Evolutionary conservation across 768 basidiomycete genomes (phyloP).

Genomic region (Piloderma croceum): DNA sequence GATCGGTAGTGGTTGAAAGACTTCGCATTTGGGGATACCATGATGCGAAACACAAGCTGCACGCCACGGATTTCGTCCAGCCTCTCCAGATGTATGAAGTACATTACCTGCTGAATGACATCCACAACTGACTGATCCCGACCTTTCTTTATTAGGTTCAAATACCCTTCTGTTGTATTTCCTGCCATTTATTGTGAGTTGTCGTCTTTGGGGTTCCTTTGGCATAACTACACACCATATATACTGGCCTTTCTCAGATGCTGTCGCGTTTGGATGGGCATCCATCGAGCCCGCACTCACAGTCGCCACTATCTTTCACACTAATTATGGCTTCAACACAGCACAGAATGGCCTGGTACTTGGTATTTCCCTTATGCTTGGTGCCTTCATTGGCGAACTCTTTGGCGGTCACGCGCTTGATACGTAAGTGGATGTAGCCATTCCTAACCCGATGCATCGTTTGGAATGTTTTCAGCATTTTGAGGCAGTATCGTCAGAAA

Average conservation of each 20-base stretch:
- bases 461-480: too few species aligned
- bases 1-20: conserved; percentile 9
- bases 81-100: conserved; percentile 22
- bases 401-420: too few species aligned
- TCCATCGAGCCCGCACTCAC: conserved; percentile 37
- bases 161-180: conserved; percentile 35
- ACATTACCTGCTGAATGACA: conserved; percentile 25
- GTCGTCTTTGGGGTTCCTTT: background rate
- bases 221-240: too few species aligned
- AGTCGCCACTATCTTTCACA: conserved; percentile 32
- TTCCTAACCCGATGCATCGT: too few species aligned
- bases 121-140: conserved; percentile 24
- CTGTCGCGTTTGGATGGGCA: conserved; percentile 33
- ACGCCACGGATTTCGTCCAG: conserved; percentile 19
- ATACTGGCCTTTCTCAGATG: conserved; percentile 13
- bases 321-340: conserved; percentile 35
- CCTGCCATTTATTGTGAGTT: conserved; percentile 34
- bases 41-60: too few species aligned
- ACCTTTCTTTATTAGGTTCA: conserved; percentile 32
- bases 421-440: too few species aligned
- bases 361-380: background rate
- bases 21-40: too few species aligned
- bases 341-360: conserved; percentile 33
- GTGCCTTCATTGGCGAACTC: too few species aligned
- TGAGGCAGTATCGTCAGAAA: too few species aligned